Percentiles rank a stretch among this genome's conserved stretches.
phyloP scores from a whole-genome alignment of 2,329 filamentous ascomycete species.

The Pseudopyricularia cyperi region DNA sequence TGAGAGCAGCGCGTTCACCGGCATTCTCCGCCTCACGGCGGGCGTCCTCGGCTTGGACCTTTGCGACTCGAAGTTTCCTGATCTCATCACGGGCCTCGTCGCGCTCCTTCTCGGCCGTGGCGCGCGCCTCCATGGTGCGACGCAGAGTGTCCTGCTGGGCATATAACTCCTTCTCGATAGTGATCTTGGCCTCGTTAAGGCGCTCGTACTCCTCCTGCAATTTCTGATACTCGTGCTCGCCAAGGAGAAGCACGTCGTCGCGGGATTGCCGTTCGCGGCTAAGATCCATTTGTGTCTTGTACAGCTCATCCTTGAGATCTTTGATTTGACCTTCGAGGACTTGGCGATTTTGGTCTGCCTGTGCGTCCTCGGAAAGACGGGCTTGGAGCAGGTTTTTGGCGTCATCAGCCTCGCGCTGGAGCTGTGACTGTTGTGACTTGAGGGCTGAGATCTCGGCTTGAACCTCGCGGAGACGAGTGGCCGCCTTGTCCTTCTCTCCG shows the following conservation, averaged over 20 bases:
- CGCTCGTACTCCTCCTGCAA: slow-evolving; percentile 76
- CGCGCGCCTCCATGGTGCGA: slow-evolving; percentile 69
- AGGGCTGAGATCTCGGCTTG: slow-evolving; percentile 82
- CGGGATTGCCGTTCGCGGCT: slow-evolving; percentile 86
- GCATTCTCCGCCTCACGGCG: slow-evolving; percentile 69
- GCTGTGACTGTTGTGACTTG: slow-evolving; percentile 68
- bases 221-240: slow-evolving; percentile 74
- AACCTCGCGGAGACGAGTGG: slow-evolving; percentile 64
- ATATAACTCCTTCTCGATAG: slow-evolving; percentile 95
- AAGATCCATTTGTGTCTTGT: slow-evolving; percentile 73
- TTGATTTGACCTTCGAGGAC: slow-evolving; percentile 79
- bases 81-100: slow-evolving; percentile 84
- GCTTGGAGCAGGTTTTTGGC: slow-evolving; percentile 77
- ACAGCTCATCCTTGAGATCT: slow-evolving; percentile 75
- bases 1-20: slow-evolving; percentile 67
- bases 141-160: slow-evolving; percentile 85
- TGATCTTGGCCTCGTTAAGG: slow-evolving; percentile 90
- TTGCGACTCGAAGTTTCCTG: slow-evolving; percentile 67
- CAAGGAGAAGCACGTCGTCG: slow-evolving; percentile 82
- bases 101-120: slow-evolving; percentile 70
- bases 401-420: slow-evolving; percentile 81
- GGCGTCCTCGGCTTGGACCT: slow-evolving; percentile 73
- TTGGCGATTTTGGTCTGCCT: slow-evolving; percentile 68
- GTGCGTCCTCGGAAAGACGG: slow-evolving; percentile 77
- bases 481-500: slow-evolving; percentile 66